phyloP scores from a whole-genome alignment of 192 early-diverging fungal genomes.

The Spizellomyces punctatus region DNA sequence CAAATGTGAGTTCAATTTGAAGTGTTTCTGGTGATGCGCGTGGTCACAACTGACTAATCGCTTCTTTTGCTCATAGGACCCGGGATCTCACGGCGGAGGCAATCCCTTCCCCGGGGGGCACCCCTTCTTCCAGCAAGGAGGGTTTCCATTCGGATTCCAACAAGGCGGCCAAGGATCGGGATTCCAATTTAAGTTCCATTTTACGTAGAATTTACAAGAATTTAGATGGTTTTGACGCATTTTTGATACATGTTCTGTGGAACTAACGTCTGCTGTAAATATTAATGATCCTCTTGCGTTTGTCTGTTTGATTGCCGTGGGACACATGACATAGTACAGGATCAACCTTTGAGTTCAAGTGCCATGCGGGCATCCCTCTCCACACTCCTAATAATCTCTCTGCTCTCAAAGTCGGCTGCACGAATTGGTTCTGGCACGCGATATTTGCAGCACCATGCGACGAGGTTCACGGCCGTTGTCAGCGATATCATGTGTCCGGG shows the following conservation, averaged over 20 bases:
- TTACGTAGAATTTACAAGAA: constrained; percentile 1
- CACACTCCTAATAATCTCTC: constrained; percentile 14
- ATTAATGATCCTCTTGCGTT: too few relatives aligned
- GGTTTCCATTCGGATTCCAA: constrained; percentile 39
- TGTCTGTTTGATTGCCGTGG: too few relatives aligned
- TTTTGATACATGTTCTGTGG: too few relatives aligned
- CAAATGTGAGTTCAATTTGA: constrained; percentile 41
- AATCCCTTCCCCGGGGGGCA: constrained; percentile 19
- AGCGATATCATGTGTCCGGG: constrained; percentile 77
- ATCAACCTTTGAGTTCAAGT: too few relatives aligned
- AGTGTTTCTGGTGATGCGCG: background rate
- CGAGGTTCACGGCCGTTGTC: constrained; percentile 70
- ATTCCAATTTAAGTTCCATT: constrained; percentile 49
- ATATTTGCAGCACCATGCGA: constrained; percentile 60
- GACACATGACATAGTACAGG: too few relatives aligned
- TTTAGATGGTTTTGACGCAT: background rate
- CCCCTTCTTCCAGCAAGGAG: constrained; percentile 48
- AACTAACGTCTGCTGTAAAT: too few relatives aligned
- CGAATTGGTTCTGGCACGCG: constrained; percentile 91
- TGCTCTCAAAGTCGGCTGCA: constrained; percentile 71
- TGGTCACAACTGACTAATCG: background rate
- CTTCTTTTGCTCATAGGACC: background rate
- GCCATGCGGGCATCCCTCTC: too few relatives aligned
- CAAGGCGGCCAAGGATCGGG: constrained; percentile 16
- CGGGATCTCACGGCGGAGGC: background rate